Percentiles rank a stretch among this genome's conserved stretches.
Evolutionary conservation across 2,329 filamentous ascomycete genomes (phyloP).

Genomic region (Colletotrichum spaethianum): DNA sequence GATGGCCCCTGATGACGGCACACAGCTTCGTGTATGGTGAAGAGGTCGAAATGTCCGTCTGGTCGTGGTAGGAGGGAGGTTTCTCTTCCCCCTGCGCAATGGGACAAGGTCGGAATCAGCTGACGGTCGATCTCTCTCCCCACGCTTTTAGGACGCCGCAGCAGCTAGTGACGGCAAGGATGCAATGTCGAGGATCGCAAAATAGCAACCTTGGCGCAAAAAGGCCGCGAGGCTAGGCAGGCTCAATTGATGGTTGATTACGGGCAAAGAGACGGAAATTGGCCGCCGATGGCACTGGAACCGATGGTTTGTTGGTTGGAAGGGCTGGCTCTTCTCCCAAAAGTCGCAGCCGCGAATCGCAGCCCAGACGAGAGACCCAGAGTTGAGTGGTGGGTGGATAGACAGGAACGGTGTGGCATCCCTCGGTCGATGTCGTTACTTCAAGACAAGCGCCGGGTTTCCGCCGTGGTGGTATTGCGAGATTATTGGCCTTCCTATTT

Average conservation of each 20-base stretch:
- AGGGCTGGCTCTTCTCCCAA: not conserved
- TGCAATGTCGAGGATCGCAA: constrained; percentile 4
- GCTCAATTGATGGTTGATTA: constrained; percentile 11
- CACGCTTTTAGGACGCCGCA: constrained; percentile 10
- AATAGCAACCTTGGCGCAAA: constrained; percentile 14
- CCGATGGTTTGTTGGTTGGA: constrained; percentile 20
- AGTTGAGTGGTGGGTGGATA: constrained; percentile 21
- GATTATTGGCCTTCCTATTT: constrained; percentile 43
- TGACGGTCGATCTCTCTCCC: constrained; percentile 31
- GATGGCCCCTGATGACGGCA: constrained; percentile 21
- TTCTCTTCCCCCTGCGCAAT: constrained; percentile 17
- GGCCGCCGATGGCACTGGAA: constrained; percentile 19
- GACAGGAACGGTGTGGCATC: constrained; percentile 37
- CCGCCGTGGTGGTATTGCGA: constrained; percentile 41
- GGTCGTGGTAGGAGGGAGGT: not conserved
- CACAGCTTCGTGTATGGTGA: not conserved
- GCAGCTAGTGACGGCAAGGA: constrained; percentile 18
- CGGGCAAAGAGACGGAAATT: constrained; percentile 24
- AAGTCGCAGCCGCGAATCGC: not conserved
- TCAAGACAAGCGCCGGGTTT: constrained; percentile 39
- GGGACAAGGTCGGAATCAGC: constrained; percentile 33
- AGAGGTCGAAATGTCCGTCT: not conserved
- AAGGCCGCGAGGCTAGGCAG: constrained; percentile 10
- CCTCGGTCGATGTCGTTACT: constrained; percentile 31
- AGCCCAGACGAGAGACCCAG: constrained; percentile 5